Percentiles rank a stretch among this genome's conserved stretches.
Evolutionary conservation across 139 green algal genomes (phyloP).

Genomic region (Chlorella sorokiniana): DNA sequence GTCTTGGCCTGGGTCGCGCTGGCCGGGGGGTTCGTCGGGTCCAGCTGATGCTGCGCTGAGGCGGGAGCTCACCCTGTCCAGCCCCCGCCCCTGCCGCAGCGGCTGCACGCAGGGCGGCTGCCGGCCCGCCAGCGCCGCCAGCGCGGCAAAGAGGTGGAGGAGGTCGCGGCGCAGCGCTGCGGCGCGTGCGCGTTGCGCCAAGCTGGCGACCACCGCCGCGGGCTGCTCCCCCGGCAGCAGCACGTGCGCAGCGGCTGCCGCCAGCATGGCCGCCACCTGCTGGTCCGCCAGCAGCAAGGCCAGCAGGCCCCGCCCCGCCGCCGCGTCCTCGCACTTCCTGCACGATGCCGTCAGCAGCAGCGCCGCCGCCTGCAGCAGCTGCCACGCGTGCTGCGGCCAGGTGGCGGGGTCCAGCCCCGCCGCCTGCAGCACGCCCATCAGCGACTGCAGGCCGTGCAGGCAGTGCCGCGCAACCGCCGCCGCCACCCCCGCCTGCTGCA

Average conservation of each 20-base stretch:
- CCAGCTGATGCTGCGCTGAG: conserved; percentile 5
- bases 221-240: conserved; percentile 17
- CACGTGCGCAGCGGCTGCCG: conserved; percentile 7
- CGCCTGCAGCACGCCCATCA: conserved; percentile 33
- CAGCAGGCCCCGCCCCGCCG: conserved; percentile 25
- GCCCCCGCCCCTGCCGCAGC: neutral
- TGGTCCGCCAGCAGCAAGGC: conserved; percentile 29
- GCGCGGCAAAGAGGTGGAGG: conserved; percentile 32
- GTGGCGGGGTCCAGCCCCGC: neutral
- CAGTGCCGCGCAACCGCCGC: conserved; percentile 6
- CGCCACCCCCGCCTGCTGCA: conserved; percentile 3
- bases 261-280: conserved; percentile 10
- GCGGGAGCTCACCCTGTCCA: neutral
- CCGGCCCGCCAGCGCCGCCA: conserved; percentile 36
- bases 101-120: conserved; percentile 24
- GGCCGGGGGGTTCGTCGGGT: neutral
- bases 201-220: neutral
- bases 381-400: conserved; percentile 25
- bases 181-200: conserved; percentile 1
- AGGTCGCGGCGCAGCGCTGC: conserved; percentile 32
- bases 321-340: conserved; percentile 20
- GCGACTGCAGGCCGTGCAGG: conserved; percentile 1
- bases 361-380: conserved; percentile 26
- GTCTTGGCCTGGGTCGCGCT: conserved; percentile 14
- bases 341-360: conserved; percentile 18